phyloP scores from a whole-genome alignment of 371 early-diverging fungal genomes.

The Mucor velutinosus region DNA sequence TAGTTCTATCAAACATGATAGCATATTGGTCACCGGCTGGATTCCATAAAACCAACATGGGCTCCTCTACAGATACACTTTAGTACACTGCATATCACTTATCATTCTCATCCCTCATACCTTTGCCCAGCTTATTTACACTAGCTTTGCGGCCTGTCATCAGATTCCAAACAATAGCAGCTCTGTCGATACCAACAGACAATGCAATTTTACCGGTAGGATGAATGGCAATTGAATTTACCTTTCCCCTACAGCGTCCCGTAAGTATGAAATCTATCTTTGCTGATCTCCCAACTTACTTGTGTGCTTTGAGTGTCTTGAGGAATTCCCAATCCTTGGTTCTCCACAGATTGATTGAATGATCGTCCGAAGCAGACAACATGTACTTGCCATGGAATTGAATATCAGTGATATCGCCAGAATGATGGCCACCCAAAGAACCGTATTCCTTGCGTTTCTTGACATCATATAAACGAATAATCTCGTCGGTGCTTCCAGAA shows the following conservation, averaged over 20 bases:
- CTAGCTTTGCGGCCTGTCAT: slow-evolving; percentile 84
- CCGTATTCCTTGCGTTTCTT: slow-evolving; percentile 89
- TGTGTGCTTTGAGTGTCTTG: slow-evolving; percentile 91
- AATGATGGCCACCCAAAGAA: slow-evolving; percentile 84
- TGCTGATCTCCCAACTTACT: slow-evolving; percentile 42
- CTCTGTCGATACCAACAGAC: slow-evolving; percentile 79
- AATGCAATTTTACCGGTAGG: slow-evolving; percentile 92
- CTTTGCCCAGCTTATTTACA: slow-evolving; percentile 58
- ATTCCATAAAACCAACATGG: slow-evolving; percentile 77
- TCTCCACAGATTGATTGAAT: slow-evolving; percentile 84
- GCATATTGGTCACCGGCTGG: slow-evolving; percentile 74
- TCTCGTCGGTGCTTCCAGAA: slow-evolving; percentile 96
- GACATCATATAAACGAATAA: slow-evolving; percentile 89
- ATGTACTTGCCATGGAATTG: slow-evolving; percentile 84
- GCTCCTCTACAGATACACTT: slow-evolving; percentile 40
- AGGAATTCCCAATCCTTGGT: slow-evolving; percentile 96
- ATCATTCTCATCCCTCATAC: slow-evolving; percentile 9
- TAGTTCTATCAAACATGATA: slow-evolving; percentile 70
- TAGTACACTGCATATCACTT: neutral
- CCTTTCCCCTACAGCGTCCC: slow-evolving; percentile 41
- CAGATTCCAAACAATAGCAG: slow-evolving; percentile 91
- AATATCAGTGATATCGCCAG: slow-evolving; percentile 84
- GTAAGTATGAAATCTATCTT: neutral
- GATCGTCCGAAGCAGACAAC: slow-evolving; percentile 90
- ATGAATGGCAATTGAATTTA: slow-evolving; percentile 85